Conservation (phyloP, 176 grass and related monocot genomes). For the Oryza longistaminata region DNA sequence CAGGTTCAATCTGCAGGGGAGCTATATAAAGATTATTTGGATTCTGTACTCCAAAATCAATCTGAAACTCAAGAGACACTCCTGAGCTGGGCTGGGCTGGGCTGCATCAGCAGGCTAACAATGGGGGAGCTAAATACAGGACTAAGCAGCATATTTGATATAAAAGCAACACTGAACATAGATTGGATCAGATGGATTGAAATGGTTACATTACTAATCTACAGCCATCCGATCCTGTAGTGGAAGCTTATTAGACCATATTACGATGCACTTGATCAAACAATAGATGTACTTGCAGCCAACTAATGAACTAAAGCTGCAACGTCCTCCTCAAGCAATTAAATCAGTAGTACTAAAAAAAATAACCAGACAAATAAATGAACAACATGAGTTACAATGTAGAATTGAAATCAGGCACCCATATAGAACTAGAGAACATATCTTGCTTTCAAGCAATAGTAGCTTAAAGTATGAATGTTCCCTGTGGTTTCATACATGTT, state of each 20-base stretch:
- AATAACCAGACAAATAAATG: background rate
- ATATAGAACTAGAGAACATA: slow-evolving; percentile 1
- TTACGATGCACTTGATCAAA: background rate
- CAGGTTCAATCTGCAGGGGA: background rate
- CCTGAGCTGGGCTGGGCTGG: background rate
- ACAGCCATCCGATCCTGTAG: background rate
- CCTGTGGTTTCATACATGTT: slow-evolving; percentile 16
- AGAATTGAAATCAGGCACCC: background rate
- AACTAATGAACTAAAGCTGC: slow-evolving; percentile 13
- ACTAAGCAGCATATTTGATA: background rate
- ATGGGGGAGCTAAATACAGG: background rate
- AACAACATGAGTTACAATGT: slow-evolving; percentile 4
- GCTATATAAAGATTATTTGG: background rate
- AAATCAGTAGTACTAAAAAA: background rate
- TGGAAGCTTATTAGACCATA: background rate
- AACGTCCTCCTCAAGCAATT: background rate
- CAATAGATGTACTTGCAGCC: background rate
- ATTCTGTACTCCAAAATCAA: background rate
- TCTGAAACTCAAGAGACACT: background rate
- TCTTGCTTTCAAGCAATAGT: background rate
- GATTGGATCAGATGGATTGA: background rate
- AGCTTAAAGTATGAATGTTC: background rate
- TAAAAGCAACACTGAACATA: background rate
- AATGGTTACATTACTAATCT: background rate
- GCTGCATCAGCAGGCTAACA: background rate